Evolutionary conservation across 2,329 filamentous ascomycete genomes (phyloP).

Genomic region (Scedosporium boydii): DNA sequence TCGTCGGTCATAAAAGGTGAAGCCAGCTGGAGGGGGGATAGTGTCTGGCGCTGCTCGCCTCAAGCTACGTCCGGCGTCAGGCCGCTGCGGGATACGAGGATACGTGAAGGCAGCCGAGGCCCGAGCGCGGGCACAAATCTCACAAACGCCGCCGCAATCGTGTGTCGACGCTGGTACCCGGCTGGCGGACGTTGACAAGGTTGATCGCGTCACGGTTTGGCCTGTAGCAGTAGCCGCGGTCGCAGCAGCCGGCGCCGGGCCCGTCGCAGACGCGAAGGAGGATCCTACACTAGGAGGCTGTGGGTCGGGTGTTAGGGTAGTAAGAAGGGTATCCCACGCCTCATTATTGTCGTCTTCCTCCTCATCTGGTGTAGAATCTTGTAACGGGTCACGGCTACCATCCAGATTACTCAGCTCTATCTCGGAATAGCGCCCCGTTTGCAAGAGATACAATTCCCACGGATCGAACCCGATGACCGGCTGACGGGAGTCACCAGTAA

Average conservation of each 20-base stretch:
- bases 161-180: neutral
- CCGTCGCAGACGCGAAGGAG: conserved; percentile 61
- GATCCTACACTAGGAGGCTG: conserved; percentile 71
- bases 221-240: conserved; percentile 24
- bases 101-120: conserved; percentile 2
- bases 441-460: conserved; percentile 1
- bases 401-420: conserved; percentile 57
- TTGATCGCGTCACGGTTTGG: conserved; percentile 1
- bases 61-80: conserved; percentile 9
- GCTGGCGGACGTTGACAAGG: neutral
- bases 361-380: neutral
- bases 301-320: conserved; percentile 71
- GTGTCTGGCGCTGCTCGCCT: conserved; percentile 9
- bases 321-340: conserved; percentile 72
- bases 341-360: conserved; percentile 39
- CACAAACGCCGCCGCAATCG: neutral
- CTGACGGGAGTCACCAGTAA: neutral
- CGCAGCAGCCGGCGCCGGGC: too few relatives aligned
- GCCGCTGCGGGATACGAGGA: neutral
- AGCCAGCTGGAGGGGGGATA: neutral
- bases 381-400: conserved; percentile 64
- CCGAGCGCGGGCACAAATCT: neutral
- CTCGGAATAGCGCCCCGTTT: neutral
- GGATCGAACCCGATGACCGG: neutral
- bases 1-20: neutral